phyloP scores from a whole-genome alignment of 169 alveolate species.

The Ichthyophthirius multifiliis region DNA sequence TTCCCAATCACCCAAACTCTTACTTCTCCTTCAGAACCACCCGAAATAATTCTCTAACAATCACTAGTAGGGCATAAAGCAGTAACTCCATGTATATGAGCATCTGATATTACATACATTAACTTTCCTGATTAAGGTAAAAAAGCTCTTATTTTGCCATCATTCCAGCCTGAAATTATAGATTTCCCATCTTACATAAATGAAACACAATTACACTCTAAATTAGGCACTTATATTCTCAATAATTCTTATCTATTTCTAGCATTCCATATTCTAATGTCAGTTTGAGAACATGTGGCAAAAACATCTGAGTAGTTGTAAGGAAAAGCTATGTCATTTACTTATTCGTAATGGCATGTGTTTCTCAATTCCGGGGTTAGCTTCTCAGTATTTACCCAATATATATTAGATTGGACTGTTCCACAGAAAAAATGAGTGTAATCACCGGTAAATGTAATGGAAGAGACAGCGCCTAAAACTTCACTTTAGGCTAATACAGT shows the following conservation, averaged over 20 bases:
- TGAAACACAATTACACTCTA: constrained; percentile 85
- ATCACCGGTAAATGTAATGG: constrained; percentile 86
- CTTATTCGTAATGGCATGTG: constrained; percentile 88
- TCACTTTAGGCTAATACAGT: constrained; percentile 61
- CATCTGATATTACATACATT: constrained; percentile 87
- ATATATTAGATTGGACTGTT: constrained; percentile 83
- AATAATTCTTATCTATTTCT: constrained; percentile 87
- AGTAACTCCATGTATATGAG: constrained; percentile 91
- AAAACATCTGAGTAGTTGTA: constrained; percentile 78
- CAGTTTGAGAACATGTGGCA: constrained; percentile 90
- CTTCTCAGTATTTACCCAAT: constrained; percentile 90
- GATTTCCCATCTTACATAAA: constrained; percentile 84
- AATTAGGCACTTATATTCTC: constrained; percentile 89
- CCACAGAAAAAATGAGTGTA: constrained; percentile 88
- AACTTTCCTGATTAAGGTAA: constrained; percentile 91
- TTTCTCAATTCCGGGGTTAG: constrained; percentile 87
- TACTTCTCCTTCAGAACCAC: constrained; percentile 87
- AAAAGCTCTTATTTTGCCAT: constrained; percentile 91
- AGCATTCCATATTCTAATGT: constrained; percentile 92
- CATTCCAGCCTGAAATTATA: constrained; percentile 89
- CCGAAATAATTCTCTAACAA: constrained; percentile 73
- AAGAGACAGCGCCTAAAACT: constrained; percentile 90
- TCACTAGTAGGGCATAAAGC: constrained; percentile 79
- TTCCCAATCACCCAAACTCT: constrained; percentile 89
- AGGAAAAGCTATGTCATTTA: constrained; percentile 87